A percentile compares a stretch with the other conserved stretches of the same genome.
These are phyloP conservation scores for Pneumocystis wakefieldiae DNA, from an alignment of 1,139 yeast genomes.

Conservation along the genomic window DNA sequence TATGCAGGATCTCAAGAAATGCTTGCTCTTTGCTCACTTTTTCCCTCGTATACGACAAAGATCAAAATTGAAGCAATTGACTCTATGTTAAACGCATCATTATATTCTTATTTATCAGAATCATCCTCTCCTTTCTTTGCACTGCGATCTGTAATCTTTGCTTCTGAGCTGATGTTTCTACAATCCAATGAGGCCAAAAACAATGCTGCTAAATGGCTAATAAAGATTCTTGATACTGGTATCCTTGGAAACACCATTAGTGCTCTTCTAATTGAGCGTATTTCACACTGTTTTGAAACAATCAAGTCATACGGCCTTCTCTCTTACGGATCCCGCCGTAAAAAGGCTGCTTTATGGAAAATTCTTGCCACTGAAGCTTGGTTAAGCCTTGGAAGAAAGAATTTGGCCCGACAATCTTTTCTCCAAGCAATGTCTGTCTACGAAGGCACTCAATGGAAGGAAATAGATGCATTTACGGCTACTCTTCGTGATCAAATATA, in stretches of 20 bases:
- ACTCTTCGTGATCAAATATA: background rate
- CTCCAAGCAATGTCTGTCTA: background rate
- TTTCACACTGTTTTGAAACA: constrained; percentile 36
- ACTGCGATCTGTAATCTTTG: constrained; percentile 29
- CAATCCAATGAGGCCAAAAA: constrained; percentile 23
- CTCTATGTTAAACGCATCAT: constrained; percentile 53
- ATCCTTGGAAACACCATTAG: constrained; percentile 22
- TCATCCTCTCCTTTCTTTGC: constrained; percentile 49
- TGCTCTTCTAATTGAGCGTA: constrained; percentile 22
- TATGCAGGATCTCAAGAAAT: constrained; percentile 79
- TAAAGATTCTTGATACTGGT: constrained; percentile 24
- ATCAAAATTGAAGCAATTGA: constrained; percentile 46
- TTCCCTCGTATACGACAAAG: constrained; percentile 52
- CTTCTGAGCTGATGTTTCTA: constrained; percentile 21
- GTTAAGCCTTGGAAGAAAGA: constrained; percentile 19
- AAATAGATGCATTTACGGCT: constrained; percentile 9
- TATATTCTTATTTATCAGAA: constrained; percentile 47
- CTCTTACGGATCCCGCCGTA: constrained; percentile 28
- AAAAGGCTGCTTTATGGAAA: constrained; percentile 72
- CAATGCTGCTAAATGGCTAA: constrained; percentile 25
- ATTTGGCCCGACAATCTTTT: background rate
- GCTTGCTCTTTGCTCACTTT: constrained; percentile 58
- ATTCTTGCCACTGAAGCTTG: constrained; percentile 65
- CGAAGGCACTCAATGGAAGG: background rate
- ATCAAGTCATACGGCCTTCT: constrained; percentile 29